Conservation (phyloP, 441 rosid genomes). For the Codiaeum variegatum region DNA sequence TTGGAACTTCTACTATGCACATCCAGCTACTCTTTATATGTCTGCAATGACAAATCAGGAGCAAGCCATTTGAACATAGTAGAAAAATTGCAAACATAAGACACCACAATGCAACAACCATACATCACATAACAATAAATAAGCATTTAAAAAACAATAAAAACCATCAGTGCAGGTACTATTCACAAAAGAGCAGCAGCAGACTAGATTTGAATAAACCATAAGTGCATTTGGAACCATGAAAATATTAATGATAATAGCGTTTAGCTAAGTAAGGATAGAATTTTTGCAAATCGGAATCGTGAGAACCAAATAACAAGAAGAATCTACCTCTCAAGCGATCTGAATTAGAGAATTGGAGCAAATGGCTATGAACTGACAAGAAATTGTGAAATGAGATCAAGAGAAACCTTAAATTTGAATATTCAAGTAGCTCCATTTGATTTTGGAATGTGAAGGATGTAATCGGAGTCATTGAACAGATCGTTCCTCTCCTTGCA, state of each 20-base stretch:
- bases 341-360: not conserved
- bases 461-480: no score
- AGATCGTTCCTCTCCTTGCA: no score
- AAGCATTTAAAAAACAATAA: not conserved
- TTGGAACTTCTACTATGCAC: constrained; percentile 69
- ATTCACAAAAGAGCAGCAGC: not conserved
- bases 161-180: not conserved
- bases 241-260: no score
- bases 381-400: not conserved
- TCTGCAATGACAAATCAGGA: constrained; percentile 47
- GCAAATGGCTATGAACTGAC: not conserved
- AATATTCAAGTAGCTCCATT: constrained; percentile 20
- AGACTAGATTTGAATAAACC: not conserved
- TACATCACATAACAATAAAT: not conserved
- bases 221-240: no score
- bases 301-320: no score
- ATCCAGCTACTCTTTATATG: constrained; percentile 92
- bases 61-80: constrained; percentile 13
- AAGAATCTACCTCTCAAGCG: constrained; percentile 4
- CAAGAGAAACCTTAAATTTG: constrained; percentile 27
- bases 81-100: constrained; percentile 14
- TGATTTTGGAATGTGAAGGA: constrained; percentile 5
- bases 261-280: no score
- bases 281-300: not conserved
- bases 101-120: not conserved